A percentile compares a stretch with the other conserved stretches of the same genome.
Evolutionary conservation across 306 rosid genomes (phyloP).

Genomic region (Vachellia pachyceras): DNA sequence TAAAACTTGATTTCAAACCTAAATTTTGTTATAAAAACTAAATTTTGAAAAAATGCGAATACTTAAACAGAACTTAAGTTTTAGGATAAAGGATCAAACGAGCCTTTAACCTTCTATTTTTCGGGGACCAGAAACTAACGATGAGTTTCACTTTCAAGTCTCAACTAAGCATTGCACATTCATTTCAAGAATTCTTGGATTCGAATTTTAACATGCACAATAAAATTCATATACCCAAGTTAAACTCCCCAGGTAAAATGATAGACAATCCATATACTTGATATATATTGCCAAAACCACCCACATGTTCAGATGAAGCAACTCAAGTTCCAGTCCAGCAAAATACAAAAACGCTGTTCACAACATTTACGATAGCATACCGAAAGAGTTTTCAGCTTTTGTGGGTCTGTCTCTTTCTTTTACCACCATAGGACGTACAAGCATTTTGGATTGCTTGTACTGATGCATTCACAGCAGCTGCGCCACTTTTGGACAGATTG

Average conservation of each 20-base stretch:
- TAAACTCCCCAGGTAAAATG: not conserved
- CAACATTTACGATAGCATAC: not conserved
- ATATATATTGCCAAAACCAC: not conserved
- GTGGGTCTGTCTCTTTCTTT: constrained; percentile 43
- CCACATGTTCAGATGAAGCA: not conserved
- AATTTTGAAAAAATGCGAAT: too few species aligned
- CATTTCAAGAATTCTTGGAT: not conserved
- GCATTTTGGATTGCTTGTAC: constrained; percentile 46
- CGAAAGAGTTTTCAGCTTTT: constrained; percentile 19
- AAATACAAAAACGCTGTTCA: not conserved
- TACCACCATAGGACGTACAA: constrained; percentile 34
- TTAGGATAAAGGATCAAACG: too few species aligned
- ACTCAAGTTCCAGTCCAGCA: constrained; percentile 1
- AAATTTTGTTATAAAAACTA: too few species aligned
- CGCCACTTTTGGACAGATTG: constrained; percentile 56
- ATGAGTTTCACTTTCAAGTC: too few species aligned
- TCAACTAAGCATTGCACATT: not conserved
- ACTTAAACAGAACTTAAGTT: too few species aligned
- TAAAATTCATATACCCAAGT: not conserved
- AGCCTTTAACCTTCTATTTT: too few species aligned
- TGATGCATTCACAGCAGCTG: constrained; percentile 49
- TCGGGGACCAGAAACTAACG: too few species aligned
- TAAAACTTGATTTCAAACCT: too few species aligned
- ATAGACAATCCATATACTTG: too few species aligned
- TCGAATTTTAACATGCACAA: not conserved